Evolutionary conservation across 495 filamentous ascomycete species (phyloP), one percentile per base, ranked within the genome.

Genomic region (Penicillium paxilli): DNA sequence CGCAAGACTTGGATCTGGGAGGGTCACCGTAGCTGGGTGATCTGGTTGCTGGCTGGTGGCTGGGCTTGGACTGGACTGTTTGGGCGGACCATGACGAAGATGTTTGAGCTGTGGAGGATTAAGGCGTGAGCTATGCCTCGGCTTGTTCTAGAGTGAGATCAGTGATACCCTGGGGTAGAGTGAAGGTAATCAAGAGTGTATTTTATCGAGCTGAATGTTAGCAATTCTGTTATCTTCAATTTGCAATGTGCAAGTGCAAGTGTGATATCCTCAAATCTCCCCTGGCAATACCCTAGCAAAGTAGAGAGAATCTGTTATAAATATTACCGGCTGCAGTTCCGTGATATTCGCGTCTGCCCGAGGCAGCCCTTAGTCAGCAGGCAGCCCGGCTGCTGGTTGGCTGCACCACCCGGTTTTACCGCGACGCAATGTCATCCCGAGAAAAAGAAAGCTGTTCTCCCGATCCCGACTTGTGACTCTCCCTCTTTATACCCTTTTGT

Each of bases 1-100:
- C 66, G 63, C 47, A 76, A 75, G 57, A 66, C 64, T 21, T 80
- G 71, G 68, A 69, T 85, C 38, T 87, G 83, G 83, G 80, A 72
- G 48, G 70, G 75, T 49, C 63, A 74, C 52, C 68, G 80, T 23
- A 80, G 76, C 66, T 83, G 78, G 67, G n/a, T 78, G 22, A 63
- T 72, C 35, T 73, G 64, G 60, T 71, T 77, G 23, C 51, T 84
- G 23, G 66, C 68, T 16, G 69, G 73, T 19, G 70, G 72, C 14
- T 74, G 68, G 70, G 64, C 71, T 2, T 78, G 76, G 66, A 63
- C 48, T 49, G 77, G 75, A 32, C 33, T 75, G 14, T 72, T 75
- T 50, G 72, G 73, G 49, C 47, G 59, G 58, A 24, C 70, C 1
- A 62, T 83, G 57, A 68, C 72, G 28, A 66, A 64, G 16, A 79